A percentile compares a stretch with the other conserved stretches of the same genome.
Evolutionary conservation across 1,284 basidiomycete genomes (phyloP).

Genomic region (Trametes hirsuta): DNA sequence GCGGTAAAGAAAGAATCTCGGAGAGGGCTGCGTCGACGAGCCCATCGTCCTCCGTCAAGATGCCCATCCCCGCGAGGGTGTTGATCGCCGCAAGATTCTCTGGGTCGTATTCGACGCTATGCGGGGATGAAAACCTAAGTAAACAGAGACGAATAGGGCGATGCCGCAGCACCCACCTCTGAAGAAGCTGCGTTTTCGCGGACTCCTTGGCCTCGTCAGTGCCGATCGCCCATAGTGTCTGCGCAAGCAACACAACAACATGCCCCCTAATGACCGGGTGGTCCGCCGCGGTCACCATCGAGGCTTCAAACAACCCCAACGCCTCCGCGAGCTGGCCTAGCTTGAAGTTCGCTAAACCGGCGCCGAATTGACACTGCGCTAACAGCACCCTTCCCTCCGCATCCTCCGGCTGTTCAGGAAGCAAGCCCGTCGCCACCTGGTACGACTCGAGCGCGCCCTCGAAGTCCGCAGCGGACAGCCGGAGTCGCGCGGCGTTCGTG

Average conservation of each 20-base stretch:
- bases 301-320: conserved; percentile 67
- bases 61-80: conserved; percentile 84
- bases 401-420: conserved; percentile 50
- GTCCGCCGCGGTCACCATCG: conserved; percentile 58
- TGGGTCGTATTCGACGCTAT: conserved; percentile 67
- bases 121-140: neutral
- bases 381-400: conserved; percentile 47
- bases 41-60: conserved; percentile 76
- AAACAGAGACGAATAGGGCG: neutral
- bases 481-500: conserved; percentile 80
- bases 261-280: conserved; percentile 61
- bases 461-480: conserved; percentile 63
- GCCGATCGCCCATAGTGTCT: conserved; percentile 82
- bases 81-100: conserved; percentile 82
- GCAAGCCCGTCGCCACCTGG: conserved; percentile 74
- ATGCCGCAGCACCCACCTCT: conserved; percentile 57
- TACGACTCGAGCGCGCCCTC: conserved; percentile 70
- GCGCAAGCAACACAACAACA: conserved; percentile 75
- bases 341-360: conserved; percentile 74
- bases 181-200: conserved; percentile 81
- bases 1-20: conserved; percentile 73
- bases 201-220: conserved; percentile 75
- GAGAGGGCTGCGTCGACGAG: conserved; percentile 87
- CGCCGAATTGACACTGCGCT: conserved; percentile 71
- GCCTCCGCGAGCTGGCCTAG: conserved; percentile 66